phyloP scores from a whole-genome alignment of 2,329 filamentous ascomycete species.

The Colletotrichum graminicola region DNA sequence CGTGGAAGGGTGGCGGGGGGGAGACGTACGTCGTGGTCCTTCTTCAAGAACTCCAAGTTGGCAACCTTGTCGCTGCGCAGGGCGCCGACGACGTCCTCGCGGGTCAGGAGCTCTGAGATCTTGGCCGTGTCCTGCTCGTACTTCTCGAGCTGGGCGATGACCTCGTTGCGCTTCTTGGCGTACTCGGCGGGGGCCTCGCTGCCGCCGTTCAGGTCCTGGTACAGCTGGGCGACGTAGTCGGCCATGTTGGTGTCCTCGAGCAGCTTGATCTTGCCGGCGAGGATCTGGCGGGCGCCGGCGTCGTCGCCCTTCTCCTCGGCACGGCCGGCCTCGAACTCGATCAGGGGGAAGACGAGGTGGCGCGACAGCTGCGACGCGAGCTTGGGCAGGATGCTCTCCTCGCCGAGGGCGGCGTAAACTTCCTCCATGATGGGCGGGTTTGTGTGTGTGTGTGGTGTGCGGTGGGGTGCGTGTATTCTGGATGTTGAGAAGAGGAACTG shows the following conservation, averaged over 20 bases:
- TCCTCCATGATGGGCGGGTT: constrained; percentile 43
- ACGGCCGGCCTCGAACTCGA: constrained; percentile 89
- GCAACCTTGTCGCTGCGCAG: constrained; percentile 97
- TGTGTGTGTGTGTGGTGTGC: constrained; percentile 12
- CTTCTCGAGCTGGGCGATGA: constrained; percentile 84
- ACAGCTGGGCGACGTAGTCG: constrained; percentile 93
- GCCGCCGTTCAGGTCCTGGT: constrained; percentile 88
- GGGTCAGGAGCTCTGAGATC: constrained; percentile 86
- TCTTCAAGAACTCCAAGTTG: constrained; percentile 98
- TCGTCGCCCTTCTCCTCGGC: constrained; percentile 79
- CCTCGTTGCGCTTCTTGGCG: constrained; percentile 88
- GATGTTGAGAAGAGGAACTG: background rate
- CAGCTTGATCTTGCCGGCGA: constrained; percentile 90
- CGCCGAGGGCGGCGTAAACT: constrained; percentile 42
- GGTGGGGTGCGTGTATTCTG: background rate
- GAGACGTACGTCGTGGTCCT: constrained; percentile 84
- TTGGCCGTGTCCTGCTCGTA: constrained; percentile 89
- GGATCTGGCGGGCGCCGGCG: constrained; percentile 75
- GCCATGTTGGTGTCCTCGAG: constrained; percentile 99
- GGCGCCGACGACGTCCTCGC: constrained; percentile 91
- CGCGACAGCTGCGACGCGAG: constrained; percentile 93
- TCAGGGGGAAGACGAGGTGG: constrained; percentile 94
- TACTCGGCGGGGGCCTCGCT: constrained; percentile 86
- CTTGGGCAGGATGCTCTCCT: constrained; percentile 79
- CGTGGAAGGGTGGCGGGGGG: constrained; percentile 41